phyloP scores from a whole-genome alignment of 352 stramenopile species.

The Pythium rhizo-oryzae region DNA sequence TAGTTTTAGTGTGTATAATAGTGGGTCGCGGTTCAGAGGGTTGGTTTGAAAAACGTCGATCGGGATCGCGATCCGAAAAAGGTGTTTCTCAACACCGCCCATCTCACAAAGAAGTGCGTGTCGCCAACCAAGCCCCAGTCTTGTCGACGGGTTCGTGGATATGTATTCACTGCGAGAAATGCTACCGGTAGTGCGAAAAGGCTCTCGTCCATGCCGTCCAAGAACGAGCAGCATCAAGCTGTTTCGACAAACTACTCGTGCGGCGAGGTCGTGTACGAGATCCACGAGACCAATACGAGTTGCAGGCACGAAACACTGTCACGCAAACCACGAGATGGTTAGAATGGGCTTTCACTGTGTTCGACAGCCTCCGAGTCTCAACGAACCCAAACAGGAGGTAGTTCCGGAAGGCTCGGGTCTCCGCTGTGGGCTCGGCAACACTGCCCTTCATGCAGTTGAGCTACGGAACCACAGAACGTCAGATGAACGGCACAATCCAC shows the following conservation, averaged over 20 bases:
- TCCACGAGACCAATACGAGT: conserved; percentile 82
- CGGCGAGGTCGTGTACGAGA: conserved; percentile 82
- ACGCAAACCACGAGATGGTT: neutral
- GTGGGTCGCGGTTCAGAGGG: conserved; percentile 15
- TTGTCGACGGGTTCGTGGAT: neutral
- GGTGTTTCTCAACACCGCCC: conserved; percentile 92
- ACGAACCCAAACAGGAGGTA: conserved; percentile 84
- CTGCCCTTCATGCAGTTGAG: conserved; percentile 90
- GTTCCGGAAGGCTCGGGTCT: conserved; percentile 84
- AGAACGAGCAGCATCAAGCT: neutral
- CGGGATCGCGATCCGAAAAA: conserved; percentile 28
- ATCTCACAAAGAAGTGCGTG: conserved; percentile 9
- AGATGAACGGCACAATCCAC: conserved; percentile 1
- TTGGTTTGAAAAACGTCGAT: conserved; percentile 25
- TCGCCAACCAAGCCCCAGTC: neutral
- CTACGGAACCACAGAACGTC: conserved; percentile 31
- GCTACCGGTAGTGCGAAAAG: neutral
- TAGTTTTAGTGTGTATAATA: conserved; percentile 73
- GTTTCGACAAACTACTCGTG: conserved; percentile 39
- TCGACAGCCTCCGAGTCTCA: neutral
- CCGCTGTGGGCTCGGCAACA: conserved; percentile 67
- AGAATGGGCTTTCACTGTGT: neutral
- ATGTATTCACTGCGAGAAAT: conserved; percentile 8
- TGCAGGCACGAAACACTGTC: conserved; percentile 79
- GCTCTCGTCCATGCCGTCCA: neutral